Percentiles rank a stretch among this genome's conserved stretches.
These are phyloP conservation scores for Dalbergia oliveri DNA, from an alignment of 306 rosid genomes.

Conservation along the genomic window DNA sequence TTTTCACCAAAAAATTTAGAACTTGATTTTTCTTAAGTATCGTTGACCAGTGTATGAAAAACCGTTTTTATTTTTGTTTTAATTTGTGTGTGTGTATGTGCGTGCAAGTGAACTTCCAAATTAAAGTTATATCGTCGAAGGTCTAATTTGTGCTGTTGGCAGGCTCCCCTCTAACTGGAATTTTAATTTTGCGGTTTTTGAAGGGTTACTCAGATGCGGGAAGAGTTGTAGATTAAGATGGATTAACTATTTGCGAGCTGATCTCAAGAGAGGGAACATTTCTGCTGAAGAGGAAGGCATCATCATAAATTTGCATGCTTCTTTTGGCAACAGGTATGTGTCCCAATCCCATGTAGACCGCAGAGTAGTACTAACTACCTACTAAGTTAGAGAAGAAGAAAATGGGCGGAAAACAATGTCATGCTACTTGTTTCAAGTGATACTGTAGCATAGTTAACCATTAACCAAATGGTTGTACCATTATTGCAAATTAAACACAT, in stretches of 20 bases:
- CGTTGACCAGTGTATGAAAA: too few relatives aligned
- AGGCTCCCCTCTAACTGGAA: not conserved
- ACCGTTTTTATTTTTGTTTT: not conserved
- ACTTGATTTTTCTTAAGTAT: too few relatives aligned
- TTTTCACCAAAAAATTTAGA: too few relatives aligned
- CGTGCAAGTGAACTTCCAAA: not conserved
- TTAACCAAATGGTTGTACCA: not conserved
- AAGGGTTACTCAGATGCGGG: constrained; percentile 83
- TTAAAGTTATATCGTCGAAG: too few relatives aligned
- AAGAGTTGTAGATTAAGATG: constrained; percentile 91
- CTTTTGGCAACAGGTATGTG: constrained; percentile 75
- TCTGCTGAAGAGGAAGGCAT: constrained; percentile 68
- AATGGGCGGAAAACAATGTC: not conserved
- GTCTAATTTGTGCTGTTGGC: not conserved
- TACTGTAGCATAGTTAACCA: not conserved
- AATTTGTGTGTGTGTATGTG: not conserved
- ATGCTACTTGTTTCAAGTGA: not conserved
- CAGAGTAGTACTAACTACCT: too few relatives aligned
- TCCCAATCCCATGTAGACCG: not conserved
- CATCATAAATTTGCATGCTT: constrained; percentile 69
- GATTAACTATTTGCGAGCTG: constrained; percentile 78
- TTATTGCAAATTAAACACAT: too few relatives aligned
- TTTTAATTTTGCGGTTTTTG: constrained; percentile 14
- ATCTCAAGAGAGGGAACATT: constrained; percentile 75
- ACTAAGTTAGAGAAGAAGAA: not conserved